These are phyloP conservation scores for Oehlia diaphana DNA, from an alignment of 192 early-diverging fungal species.

Conservation along the genomic window DNA sequence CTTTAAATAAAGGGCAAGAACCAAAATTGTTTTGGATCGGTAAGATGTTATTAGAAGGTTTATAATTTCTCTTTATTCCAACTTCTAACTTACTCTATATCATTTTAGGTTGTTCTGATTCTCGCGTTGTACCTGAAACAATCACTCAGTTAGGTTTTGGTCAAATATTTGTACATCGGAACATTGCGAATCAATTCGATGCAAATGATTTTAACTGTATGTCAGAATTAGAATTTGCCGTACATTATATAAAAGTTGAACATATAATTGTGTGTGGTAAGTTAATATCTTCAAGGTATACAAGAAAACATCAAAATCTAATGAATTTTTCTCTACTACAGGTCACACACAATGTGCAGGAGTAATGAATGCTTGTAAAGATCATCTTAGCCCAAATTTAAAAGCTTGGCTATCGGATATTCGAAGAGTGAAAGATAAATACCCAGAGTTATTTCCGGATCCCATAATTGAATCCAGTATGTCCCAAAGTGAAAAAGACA, in stretches of 20 bases:
- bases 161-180: constrained; percentile 94
- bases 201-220: constrained; percentile 79
- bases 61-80: no score
- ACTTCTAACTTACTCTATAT: constrained; percentile 10
- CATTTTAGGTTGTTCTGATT: constrained; percentile 81
- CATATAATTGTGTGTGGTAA: constrained; percentile 89
- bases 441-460: constrained; percentile 1
- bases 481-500: background rate
- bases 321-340: background rate
- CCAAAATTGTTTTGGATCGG: constrained; percentile 90
- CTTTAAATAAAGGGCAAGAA: constrained; percentile 65
- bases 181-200: constrained; percentile 91
- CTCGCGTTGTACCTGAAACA: constrained; percentile 84
- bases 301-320: no score
- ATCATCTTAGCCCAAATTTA: background rate
- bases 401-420: constrained; percentile 9
- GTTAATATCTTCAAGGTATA: background rate
- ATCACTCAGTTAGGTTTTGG: constrained; percentile 70
- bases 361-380: background rate
- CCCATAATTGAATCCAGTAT: background rate
- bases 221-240: constrained; percentile 91
- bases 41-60: constrained; percentile 21
- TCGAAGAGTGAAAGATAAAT: background rate
- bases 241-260: constrained; percentile 88
- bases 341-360: constrained; percentile 15